Evolutionary conservation across 805 yeast species (phyloP).

Genomic region (Kuraishia cidri): DNA sequence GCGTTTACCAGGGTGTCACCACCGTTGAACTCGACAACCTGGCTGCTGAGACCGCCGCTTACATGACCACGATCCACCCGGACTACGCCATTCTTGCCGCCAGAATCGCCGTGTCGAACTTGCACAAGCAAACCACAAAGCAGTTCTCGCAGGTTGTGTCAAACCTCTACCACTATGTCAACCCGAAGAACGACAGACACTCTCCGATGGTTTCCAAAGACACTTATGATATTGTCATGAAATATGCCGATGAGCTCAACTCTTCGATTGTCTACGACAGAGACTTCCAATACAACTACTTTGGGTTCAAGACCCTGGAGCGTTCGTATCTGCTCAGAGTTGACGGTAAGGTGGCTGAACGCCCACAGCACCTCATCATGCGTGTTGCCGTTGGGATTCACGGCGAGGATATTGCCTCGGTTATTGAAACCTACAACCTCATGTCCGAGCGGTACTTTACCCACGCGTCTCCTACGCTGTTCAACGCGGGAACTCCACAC

Average conservation of each 20-base stretch:
- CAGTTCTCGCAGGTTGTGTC: slow-evolving; percentile 71
- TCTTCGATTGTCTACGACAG: slow-evolving; percentile 68
- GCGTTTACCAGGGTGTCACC: slow-evolving; percentile 96
- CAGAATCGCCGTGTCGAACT: slow-evolving; percentile 86
- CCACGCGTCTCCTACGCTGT: slow-evolving; percentile 55
- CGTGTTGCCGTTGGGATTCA: slow-evolving; percentile 56
- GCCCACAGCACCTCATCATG: slow-evolving; percentile 56
- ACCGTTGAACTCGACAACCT: slow-evolving; percentile 77
- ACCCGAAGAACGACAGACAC: slow-evolving; percentile 67
- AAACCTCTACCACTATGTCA: slow-evolving; percentile 67
- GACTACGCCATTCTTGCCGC: slow-evolving; percentile 95
- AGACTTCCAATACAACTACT: slow-evolving; percentile 49
- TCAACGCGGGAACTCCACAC: slow-evolving; percentile 53
- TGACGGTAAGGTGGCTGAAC: slow-evolving; percentile 48
- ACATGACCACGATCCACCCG: slow-evolving; percentile 97
- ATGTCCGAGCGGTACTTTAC: slow-evolving; percentile 54
- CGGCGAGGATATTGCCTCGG: slow-evolving; percentile 41
- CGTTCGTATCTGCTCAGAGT: slow-evolving; percentile 47
- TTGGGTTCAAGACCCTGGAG: slow-evolving; percentile 54
- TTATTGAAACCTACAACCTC: slow-evolving; percentile 45
- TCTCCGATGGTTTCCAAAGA: slow-evolving; percentile 65
- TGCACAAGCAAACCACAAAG: slow-evolving; percentile 91
- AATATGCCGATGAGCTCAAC: slow-evolving; percentile 58
- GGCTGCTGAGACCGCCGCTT: slow-evolving; percentile 95
- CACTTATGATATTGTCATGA: slow-evolving; percentile 52